Evolutionary conservation across 495 filamentous ascomycete genomes (phyloP).

Genomic region (Tuber melanosporum): DNA sequence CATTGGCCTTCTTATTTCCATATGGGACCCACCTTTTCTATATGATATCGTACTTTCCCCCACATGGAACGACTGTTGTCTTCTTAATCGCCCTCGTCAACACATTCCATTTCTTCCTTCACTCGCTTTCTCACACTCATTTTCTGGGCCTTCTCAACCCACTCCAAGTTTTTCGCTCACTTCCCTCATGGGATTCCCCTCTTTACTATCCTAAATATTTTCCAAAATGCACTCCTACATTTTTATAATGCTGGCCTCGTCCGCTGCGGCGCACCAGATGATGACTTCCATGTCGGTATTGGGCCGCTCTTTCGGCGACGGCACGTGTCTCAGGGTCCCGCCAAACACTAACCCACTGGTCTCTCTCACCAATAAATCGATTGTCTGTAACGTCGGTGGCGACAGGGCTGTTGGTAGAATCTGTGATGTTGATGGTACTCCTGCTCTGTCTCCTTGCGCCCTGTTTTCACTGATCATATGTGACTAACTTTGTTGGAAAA

Average conservation of each 20-base stretch:
- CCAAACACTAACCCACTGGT: slow-evolving; percentile 53
- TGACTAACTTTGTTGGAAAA: background rate
- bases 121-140: background rate
- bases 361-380: slow-evolving; percentile 51
- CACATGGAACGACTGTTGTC: background rate
- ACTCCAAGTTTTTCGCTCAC: background rate
- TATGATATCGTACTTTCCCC: background rate
- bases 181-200: slow-evolving; percentile 1
- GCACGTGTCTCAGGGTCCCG: slow-evolving; percentile 62
- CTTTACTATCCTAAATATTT: background rate
- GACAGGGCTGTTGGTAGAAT: slow-evolving; percentile 14
- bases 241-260: background rate
- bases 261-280: slow-evolving; percentile 52
- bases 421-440: slow-evolving; percentile 26
- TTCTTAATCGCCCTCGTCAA: background rate
- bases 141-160: too few species aligned
- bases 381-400: slow-evolving; percentile 55
- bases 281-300: slow-evolving; percentile 63
- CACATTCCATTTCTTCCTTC: background rate
- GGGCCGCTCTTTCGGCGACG: slow-evolving; percentile 60
- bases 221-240: background rate
- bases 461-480: background rate
- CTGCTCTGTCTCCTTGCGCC: background rate
- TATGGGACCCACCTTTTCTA: background rate
- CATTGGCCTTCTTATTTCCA: background rate